Conservation (phyloP, 345 rosid genomes). For the Zanthoxylum bungeanum region DNA sequence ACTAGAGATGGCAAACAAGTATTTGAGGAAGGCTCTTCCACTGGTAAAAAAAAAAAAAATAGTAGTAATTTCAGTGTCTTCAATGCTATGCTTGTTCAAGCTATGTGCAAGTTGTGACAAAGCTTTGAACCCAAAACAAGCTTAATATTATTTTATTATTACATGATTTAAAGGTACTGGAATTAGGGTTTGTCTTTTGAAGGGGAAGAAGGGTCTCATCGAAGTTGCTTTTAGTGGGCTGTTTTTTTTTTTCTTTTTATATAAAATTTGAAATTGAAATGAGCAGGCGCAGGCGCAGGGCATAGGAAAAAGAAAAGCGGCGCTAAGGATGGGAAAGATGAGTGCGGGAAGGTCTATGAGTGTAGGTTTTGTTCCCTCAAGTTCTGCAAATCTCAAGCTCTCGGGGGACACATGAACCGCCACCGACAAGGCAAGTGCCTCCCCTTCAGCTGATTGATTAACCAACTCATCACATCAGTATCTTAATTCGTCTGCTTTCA, state of each 20-base stretch:
- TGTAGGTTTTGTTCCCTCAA: slow-evolving; percentile 99
- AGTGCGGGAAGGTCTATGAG: slow-evolving; percentile 82
- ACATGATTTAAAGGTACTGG: too few relatives aligned
- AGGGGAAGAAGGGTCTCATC: slow-evolving; percentile 33
- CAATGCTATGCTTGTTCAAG: neutral
- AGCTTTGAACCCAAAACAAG: neutral
- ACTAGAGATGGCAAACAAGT: slow-evolving; percentile 51
- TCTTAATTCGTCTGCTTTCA: neutral
- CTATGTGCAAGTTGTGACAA: neutral
- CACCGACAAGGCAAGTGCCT: slow-evolving; percentile 85
- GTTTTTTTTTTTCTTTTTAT: neutral
- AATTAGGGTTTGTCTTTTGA: too few relatives aligned
- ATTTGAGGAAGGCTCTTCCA: slow-evolving; percentile 60
- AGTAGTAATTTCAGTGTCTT: neutral
- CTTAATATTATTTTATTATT: too few relatives aligned
- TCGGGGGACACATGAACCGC: slow-evolving; percentile 99
- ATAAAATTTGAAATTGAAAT: too few relatives aligned
- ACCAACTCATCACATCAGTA: neutral
- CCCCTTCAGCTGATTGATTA: neutral
- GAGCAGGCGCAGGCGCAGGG: slow-evolving; percentile 22
- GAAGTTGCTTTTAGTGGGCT: slow-evolving; percentile 37
- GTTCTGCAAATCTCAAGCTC: slow-evolving; percentile 99
- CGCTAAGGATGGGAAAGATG: slow-evolving; percentile 79
- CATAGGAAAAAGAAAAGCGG: slow-evolving; percentile 59
- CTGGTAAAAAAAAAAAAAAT: slow-evolving; percentile 33